Evolutionary conservation across 164 flowering plant genomes (phyloP), one percentile per base, ranked within the genome.

Genomic region (Piper longum): DNA sequence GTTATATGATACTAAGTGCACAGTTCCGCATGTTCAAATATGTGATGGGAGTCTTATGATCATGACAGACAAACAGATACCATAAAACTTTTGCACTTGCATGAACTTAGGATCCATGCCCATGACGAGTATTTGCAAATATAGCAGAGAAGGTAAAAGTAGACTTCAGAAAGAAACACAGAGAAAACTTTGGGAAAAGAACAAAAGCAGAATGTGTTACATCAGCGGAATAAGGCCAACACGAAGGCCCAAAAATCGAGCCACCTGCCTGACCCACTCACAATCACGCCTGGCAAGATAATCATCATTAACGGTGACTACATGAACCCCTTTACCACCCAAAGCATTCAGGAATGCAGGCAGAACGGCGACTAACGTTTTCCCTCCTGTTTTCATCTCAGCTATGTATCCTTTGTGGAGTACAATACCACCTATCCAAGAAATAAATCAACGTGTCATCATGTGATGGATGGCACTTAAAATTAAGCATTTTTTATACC

Each of bases 261-360:
- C 95, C 79, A 93, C 96, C 80, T 90, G 98, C 72, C 97, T 97
- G 73, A 93, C 98, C 98, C 98, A 93, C 75, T 93, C 98, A 74
- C 96, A 89, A 73, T 93, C 98, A 62, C 98, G 79, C 41, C 98
- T 82, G 3, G 98, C 98, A 66, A 93, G 79, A 82, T 93, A 93
- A 78, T 93, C 98, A 79, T 93, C n/a, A n/a, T n/a, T 93, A 45
- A 93, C 98, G 54, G 98, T 93, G 69, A 93, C 96, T 72, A 86
- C 82, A 77, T 93, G 95, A 62, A 93, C 97, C 57, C 98, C 98
- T 73, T 88, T 85, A 19, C 97, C 96, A 69, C 79, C 80, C 64
- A 93, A 69, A 56, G 98, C 98, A 80, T 93, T 93, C 74, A 93
- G 75, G 74, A 83, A 93, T 73, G 98, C 97, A 59, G 98, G 98